Base-by-base conservation (phyloP, 495 filamentous ascomycete species). In the Trichocladium antarcticum region DNA sequence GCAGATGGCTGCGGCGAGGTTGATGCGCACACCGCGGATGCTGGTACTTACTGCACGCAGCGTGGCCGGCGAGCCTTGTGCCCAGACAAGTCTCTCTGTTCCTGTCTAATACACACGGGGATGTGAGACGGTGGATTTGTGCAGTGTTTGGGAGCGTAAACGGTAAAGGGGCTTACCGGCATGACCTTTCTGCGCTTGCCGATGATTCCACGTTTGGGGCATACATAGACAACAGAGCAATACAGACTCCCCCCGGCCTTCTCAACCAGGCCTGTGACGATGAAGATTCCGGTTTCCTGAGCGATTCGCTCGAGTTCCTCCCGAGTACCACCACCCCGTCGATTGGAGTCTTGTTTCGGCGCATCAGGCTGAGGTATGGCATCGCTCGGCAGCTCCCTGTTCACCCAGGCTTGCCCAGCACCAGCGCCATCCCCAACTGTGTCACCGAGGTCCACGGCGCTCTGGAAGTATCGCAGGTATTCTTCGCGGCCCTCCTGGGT, bases 111-210 rank as follows among this genome's bases (percentile, higher is more conserved):
- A n/a, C 9, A 22, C n/a, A 2, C 15, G 39, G 19, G 21, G 34
- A 8, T 24, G 5, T 15, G 11, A 21, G 11, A 22, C 3, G 12
- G 17, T 11, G n/a, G 14, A 40, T 15, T 32, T n/a, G n/a, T n/a
- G n/a, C n/a, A n/a, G n/a, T n/a, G n/a, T n/a, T n/a, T n/a, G n/a
- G n/a, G n/a, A n/a, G n/a, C n/a, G n/a, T n/a, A n/a, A n/a, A n/a
- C n/a, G n/a, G 19, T 9, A 48, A n/a, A 37, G 39, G 56, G 22
- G 43, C 70, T 57, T 55, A 73, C 71, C 11, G 90, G 90, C 87
- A 95, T 94, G 12, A 96, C 86, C 70, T 97, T 97, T 52, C 90
- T 72, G 53, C 90, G 78, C 72, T 97, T 97, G 28, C 89, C 90
- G 22, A 94, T 56, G 0, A 81, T 61, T 1, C 89, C 89, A 27